Conservation (phyloP, 1,139 yeast species). For the Wickerhamiella infanticola region DNA sequence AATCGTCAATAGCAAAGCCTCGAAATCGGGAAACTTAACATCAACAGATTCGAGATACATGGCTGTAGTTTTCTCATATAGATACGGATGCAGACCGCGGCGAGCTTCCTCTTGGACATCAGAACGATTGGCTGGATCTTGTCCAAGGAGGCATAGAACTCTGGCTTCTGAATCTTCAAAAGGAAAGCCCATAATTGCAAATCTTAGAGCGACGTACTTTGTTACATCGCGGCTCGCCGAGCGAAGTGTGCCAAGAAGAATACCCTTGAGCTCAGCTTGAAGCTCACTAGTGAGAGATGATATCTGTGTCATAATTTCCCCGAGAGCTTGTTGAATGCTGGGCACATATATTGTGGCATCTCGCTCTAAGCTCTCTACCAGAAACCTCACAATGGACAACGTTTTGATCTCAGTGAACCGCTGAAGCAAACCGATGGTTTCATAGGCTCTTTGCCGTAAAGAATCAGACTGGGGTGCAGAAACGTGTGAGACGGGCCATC, state of each 20-base stretch:
- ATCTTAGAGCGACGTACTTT: slow-evolving; percentile 55
- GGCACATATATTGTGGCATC: slow-evolving; percentile 50
- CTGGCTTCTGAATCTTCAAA: slow-evolving; percentile 60
- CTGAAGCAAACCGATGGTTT: slow-evolving; percentile 55
- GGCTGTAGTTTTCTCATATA: slow-evolving; percentile 30
- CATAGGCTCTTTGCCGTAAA: slow-evolving; percentile 55
- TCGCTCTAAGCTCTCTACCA: slow-evolving; percentile 55
- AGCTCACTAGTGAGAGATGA: slow-evolving; percentile 28
- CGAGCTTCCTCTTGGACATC: slow-evolving; percentile 69
- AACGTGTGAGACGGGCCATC: slow-evolving; percentile 24
- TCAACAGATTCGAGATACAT: slow-evolving; percentile 7
- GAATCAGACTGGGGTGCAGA: slow-evolving; percentile 19
- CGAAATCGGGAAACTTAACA: slow-evolving; percentile 21
- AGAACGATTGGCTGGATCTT: slow-evolving; percentile 39
- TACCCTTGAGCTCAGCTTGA: slow-evolving; percentile 30
- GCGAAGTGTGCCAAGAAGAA: slow-evolving; percentile 30
- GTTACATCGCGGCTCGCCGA: slow-evolving; percentile 22
- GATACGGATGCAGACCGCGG: slow-evolving; percentile 73
- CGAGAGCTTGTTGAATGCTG: slow-evolving; percentile 58
- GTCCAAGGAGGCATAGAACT: slow-evolving; percentile 49
- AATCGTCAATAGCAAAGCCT: slow-evolving; percentile 13
- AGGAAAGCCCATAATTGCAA: slow-evolving; percentile 46
- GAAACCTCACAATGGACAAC: slow-evolving; percentile 41
- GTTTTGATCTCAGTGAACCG: slow-evolving; percentile 32
- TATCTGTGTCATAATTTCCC: slow-evolving; percentile 40